Conservation (phyloP, 2,329 filamentous ascomycete genomes). For the Stagonosporopsis chrysanthemi region DNA sequence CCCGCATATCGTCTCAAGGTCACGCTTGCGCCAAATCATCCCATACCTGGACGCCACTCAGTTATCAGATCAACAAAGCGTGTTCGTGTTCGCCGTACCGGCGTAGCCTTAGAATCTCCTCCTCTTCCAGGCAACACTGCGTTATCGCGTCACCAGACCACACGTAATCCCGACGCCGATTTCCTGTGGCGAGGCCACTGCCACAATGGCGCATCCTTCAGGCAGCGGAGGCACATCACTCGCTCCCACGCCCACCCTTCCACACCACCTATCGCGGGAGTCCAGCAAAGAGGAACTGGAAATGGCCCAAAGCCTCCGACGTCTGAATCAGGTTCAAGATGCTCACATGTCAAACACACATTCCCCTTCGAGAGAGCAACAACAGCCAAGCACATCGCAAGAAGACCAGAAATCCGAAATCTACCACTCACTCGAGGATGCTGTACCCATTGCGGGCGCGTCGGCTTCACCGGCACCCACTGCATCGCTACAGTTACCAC, state of each 20-base stretch:
- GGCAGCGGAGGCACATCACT: constrained; percentile 47
- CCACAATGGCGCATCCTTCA: constrained; percentile 40
- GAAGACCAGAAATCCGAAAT: constrained; percentile 41
- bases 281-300: constrained; percentile 60
- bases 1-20: constrained; percentile 33
- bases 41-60: constrained; percentile 19
- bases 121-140: constrained; percentile 30
- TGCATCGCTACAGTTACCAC: constrained; percentile 28
- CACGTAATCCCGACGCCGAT: constrained; percentile 13
- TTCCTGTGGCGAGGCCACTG: constrained; percentile 20
- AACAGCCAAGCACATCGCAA: constrained; percentile 27
- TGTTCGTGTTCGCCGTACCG: constrained; percentile 1
- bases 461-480: constrained; percentile 32
- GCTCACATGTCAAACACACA: constrained; percentile 30
- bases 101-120: constrained; percentile 3
- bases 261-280: constrained; percentile 51
- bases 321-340: constrained; percentile 55
- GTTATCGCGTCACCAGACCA: constrained; percentile 18
- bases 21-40: constrained; percentile 36
- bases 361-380: constrained; percentile 26
- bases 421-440: constrained; percentile 53
- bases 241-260: constrained; percentile 47
- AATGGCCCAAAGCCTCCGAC: constrained; percentile 56
- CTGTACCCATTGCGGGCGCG: constrained; percentile 39
- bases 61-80: constrained; percentile 22